Percentiles rank a stretch among this genome's conserved stretches.
These are phyloP conservation scores for Fusarium devonianum DNA, from an alignment of 2,329 filamentous ascomycete genomes.

Conservation along the genomic window DNA sequence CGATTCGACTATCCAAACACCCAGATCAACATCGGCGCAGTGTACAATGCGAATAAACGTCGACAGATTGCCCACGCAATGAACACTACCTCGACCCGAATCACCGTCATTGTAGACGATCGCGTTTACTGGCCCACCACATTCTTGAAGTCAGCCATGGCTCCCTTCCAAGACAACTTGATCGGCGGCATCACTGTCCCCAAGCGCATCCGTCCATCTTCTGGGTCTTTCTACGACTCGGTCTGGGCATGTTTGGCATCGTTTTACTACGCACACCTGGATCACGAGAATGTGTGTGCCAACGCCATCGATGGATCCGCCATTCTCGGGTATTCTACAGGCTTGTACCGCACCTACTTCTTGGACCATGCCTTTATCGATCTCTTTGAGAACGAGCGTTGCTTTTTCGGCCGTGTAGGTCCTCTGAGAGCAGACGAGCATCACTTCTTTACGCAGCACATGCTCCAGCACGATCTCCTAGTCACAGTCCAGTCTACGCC, in stretches of 20 bases:
- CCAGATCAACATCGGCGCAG: slow-evolving; percentile 25
- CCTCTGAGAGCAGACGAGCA: slow-evolving; percentile 22
- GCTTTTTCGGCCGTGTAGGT: slow-evolving; percentile 12
- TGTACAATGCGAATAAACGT: slow-evolving; percentile 23
- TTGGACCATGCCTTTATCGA: slow-evolving; percentile 1
- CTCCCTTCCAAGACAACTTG: slow-evolving; percentile 8
- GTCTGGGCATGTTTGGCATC: slow-evolving; percentile 15
- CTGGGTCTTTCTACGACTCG: not conserved
- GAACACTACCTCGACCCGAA: not conserved
- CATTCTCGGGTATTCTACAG: slow-evolving; percentile 7
- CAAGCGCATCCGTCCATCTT: not conserved
- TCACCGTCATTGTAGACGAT: slow-evolving; percentile 28
- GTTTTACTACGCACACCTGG: slow-evolving; percentile 1
- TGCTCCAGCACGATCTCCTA: slow-evolving; percentile 8
- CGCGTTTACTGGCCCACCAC: slow-evolving; percentile 12
- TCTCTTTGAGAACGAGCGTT: slow-evolving; percentile 19
- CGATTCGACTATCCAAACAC: slow-evolving; percentile 1
- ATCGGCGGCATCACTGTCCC: slow-evolving; percentile 23
- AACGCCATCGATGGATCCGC: slow-evolving; percentile 20
- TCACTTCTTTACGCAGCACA: slow-evolving; percentile 16
- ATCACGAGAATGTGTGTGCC: slow-evolving; percentile 9
- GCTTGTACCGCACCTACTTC: slow-evolving; percentile 13
- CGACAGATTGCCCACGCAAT: slow-evolving; percentile 27
- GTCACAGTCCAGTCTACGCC: slow-evolving; percentile 18
- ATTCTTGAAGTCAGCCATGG: slow-evolving; percentile 15